Evolutionary conservation across 2,329 filamentous ascomycete genomes (phyloP).

Genomic region (Aspergillus neotritici): DNA sequence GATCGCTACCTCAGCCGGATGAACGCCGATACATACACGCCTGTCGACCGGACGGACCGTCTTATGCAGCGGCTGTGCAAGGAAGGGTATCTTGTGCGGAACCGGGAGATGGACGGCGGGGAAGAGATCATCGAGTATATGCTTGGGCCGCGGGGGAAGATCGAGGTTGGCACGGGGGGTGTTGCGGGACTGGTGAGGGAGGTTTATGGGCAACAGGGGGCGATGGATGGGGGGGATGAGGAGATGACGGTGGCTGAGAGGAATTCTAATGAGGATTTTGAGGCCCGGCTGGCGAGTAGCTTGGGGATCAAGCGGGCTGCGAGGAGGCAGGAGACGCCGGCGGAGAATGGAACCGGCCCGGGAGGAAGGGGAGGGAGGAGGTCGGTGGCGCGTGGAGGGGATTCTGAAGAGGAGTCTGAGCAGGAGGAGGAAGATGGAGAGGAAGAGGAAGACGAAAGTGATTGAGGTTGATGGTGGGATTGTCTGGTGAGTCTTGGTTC

Average conservation of each 20-base stretch:
- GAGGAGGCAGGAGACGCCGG: neutral
- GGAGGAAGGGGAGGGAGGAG: slow-evolving; percentile 1
- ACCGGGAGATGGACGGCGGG: slow-evolving; percentile 62
- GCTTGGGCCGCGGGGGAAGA: slow-evolving; percentile 75
- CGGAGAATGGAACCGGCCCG: slow-evolving; percentile 4
- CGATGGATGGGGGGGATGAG: slow-evolving; percentile 10
- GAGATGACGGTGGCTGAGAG: slow-evolving; percentile 13
- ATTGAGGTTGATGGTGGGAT: too few species aligned
- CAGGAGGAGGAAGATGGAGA: too few species aligned
- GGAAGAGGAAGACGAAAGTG: too few species aligned
- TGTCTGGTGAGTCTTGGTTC: too few species aligned
- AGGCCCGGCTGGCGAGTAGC: slow-evolving; percentile 57
- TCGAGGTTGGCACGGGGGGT: slow-evolving; percentile 74
- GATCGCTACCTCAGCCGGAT: slow-evolving; percentile 67
- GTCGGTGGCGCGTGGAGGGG: slow-evolving; percentile 1
- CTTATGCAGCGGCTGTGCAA: slow-evolving; percentile 68
- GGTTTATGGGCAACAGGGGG: slow-evolving; percentile 45
- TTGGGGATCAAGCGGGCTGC: slow-evolving; percentile 46
- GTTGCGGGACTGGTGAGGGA: slow-evolving; percentile 62
- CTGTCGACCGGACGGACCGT: slow-evolving; percentile 68
- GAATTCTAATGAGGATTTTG: slow-evolving; percentile 50
- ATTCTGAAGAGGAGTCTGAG: neutral
- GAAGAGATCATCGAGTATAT: slow-evolving; percentile 76
- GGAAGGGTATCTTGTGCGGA: slow-evolving; percentile 76
- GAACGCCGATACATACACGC: slow-evolving; percentile 69